Percentiles rank a stretch among this genome's conserved stretches.
Evolutionary conservation across 2,329 filamentous ascomycete genomes (phyloP).

Genomic region (Chaetomiaceae sp.): DNA sequence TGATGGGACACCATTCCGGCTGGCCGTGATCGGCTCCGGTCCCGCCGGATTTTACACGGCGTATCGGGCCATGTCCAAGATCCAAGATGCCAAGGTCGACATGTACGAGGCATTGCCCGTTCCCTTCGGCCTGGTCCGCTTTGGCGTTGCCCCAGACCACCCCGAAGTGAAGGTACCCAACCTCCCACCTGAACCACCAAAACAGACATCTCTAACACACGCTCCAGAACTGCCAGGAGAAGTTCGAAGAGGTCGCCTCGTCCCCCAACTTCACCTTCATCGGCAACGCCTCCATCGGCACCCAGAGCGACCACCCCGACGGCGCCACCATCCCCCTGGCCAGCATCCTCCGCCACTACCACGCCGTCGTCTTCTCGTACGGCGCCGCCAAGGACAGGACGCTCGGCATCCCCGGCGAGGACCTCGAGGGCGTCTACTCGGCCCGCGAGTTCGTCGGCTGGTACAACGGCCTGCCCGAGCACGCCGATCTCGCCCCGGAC

Average conservation of each 20-base stretch:
- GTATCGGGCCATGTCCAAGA: conserved; percentile 73
- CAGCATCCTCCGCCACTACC: conserved; percentile 74
- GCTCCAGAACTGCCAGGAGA: conserved; percentile 83
- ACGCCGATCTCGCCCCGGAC: conserved; percentile 66
- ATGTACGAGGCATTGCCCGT: conserved; percentile 96
- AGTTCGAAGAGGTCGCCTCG: conserved; percentile 81
- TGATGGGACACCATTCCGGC: conserved; percentile 56
- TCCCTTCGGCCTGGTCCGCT: conserved; percentile 86
- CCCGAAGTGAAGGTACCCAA: conserved; percentile 83
- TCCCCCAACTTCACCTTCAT: conserved; percentile 84
- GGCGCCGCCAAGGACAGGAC: conserved; percentile 80
- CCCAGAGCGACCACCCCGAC: conserved; percentile 35
- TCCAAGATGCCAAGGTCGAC: conserved; percentile 70
- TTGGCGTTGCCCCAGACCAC: conserved; percentile 96
- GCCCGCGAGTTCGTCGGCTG: conserved; percentile 93
- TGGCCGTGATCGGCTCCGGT: conserved; percentile 89
- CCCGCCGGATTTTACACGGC: conserved; percentile 96
- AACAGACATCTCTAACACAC: too few relatives aligned
- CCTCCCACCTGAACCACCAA: too few relatives aligned
- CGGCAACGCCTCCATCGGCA: conserved; percentile 80
- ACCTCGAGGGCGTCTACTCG: conserved; percentile 71
- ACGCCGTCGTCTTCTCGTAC: conserved; percentile 89
- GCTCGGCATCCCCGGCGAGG: conserved; percentile 75
- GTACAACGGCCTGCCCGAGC: conserved; percentile 94
- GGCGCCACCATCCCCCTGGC: conserved; percentile 59